Evolutionary conservation across 441 rosid species (phyloP).

Genomic region (Syzygium malaccense): DNA sequence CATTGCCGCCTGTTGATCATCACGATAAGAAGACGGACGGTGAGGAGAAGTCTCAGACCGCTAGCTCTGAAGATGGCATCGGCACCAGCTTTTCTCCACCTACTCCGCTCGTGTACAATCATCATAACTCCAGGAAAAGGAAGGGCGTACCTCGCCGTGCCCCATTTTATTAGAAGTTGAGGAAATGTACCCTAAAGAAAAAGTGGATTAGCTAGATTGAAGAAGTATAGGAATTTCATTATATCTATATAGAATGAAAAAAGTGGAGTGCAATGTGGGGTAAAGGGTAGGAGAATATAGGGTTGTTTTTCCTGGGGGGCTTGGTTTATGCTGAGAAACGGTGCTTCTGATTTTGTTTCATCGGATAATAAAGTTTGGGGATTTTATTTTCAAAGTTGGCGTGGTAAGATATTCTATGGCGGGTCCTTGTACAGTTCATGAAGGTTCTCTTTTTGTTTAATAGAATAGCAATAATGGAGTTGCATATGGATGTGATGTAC

Average conservation of each 20-base stretch:
- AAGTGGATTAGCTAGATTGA: neutral
- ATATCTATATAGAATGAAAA: neutral
- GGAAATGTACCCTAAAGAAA: neutral
- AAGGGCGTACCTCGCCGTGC: constrained; percentile 12
- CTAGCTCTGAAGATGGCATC: constrained; percentile 47
- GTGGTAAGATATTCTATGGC: neutral
- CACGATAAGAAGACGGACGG: constrained; percentile 14
- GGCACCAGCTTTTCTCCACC: constrained; percentile 10
- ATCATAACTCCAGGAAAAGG: constrained; percentile 2
- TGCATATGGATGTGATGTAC: neutral
- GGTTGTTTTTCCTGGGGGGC: neutral
- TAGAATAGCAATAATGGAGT: neutral
- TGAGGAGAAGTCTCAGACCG: constrained; percentile 12
- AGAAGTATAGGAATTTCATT: neutral
- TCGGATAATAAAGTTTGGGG: neutral
- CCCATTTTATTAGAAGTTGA: neutral
- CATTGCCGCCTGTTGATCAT: constrained; percentile 22
- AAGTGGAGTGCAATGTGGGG: neutral
- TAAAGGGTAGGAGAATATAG: no score
- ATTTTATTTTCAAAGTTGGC: neutral
- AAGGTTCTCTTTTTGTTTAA: neutral
- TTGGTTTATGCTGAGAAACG: neutral
- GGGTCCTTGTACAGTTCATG: neutral
- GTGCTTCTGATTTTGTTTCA: neutral
- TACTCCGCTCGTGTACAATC: neutral